Evolutionary conservation across 2,329 filamentous ascomycete genomes (phyloP).

Genomic region (Aspergillus sclerotialis): DNA sequence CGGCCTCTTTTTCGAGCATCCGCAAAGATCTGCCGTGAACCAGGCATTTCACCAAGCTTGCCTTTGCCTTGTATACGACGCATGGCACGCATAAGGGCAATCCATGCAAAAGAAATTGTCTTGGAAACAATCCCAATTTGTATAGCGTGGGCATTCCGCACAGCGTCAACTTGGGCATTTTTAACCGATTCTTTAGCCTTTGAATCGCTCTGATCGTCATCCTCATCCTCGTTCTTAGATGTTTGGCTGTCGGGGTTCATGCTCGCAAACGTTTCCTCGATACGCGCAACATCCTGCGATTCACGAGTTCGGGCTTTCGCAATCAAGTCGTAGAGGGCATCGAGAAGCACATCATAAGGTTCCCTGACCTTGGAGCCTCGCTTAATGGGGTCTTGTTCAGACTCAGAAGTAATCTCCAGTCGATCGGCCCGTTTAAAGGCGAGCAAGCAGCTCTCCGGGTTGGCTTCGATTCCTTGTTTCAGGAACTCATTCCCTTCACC

Average conservation of each 20-base stretch:
- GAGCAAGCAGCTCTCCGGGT: conserved; percentile 86
- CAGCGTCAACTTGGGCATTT: conserved; percentile 48
- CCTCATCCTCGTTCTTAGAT: conserved; percentile 45
- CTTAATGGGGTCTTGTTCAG: conserved; percentile 61
- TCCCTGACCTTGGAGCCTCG: conserved; percentile 69
- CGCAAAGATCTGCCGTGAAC: conserved; percentile 79
- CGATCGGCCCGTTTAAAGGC: conserved; percentile 85
- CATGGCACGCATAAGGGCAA: conserved; percentile 88
- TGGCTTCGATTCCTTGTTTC: conserved; percentile 73
- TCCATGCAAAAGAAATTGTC: conserved; percentile 90
- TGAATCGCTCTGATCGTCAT: conserved; percentile 44
- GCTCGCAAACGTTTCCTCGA: conserved; percentile 48
- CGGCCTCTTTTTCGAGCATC: conserved; percentile 83
- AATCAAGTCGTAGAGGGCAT: conserved; percentile 80
- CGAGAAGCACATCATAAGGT: conserved; percentile 74
- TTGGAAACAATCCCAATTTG: conserved; percentile 72
- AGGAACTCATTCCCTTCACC: conserved; percentile 73
- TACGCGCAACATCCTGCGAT: conserved; percentile 50
- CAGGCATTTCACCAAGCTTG: conserved; percentile 60
- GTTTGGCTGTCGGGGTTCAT: conserved; percentile 32
- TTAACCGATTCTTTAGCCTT: conserved; percentile 47
- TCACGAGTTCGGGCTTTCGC: conserved; percentile 63
- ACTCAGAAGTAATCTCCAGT: conserved; percentile 69
- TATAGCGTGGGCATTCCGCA: conserved; percentile 59
- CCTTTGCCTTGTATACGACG: conserved; percentile 83